Evolutionary conservation across 2,329 filamentous ascomycete species (phyloP), one percentile per base, ranked within the genome.

Genomic region (Scedosporium boydii): DNA sequence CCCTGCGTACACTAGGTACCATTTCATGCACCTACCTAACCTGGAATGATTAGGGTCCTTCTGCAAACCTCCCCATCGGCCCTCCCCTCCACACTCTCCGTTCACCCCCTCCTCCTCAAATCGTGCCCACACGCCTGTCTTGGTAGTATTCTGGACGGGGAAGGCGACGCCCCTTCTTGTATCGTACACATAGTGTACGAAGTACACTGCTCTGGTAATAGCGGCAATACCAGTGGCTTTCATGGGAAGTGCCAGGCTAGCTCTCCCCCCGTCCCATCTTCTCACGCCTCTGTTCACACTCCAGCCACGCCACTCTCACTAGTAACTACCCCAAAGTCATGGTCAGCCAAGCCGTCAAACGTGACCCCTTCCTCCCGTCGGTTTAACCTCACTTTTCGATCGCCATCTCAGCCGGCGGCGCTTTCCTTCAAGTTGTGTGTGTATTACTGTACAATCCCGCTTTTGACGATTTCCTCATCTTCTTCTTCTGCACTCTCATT

Each of bases 21-120:
- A 55, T 55, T 23, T 27, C 26, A 34, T 58, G 55, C 55, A 58
- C 55, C 55, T 58, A 29, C 55, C 55, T 34, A 34, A 58, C 55
- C 55, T 58, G 55, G 55, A 58, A 58, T 58, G 29, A 41, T 34
- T 14, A 58, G 29, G 55, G 55, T 34, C 55, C 55, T 58, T 58
- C 55, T 58, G 55, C 27, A 34, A 34, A 41, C 55, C 55, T 58
- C 16, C 55, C 55, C 55, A 38, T 58, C 55, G 27, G 18, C 16
- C 14, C 29, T 58, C 55, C 10, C 27, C 29, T 38, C 14, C 27
- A 10, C 23, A 34, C 27, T n/a, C 29, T 58, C 55, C 55, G 16
- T 14, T 16, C 48, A 53, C 48, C n/a, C 48, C 48, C 48, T 26
- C 48, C 29, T 34, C 29, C 29, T 3, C 29, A 10, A 10, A 34